A percentile compares a stretch with the other conserved stretches of the same genome.
Conservation (phyloP, 495 filamentous ascomycete genomes). For the Podospora tetraspora region DNA sequence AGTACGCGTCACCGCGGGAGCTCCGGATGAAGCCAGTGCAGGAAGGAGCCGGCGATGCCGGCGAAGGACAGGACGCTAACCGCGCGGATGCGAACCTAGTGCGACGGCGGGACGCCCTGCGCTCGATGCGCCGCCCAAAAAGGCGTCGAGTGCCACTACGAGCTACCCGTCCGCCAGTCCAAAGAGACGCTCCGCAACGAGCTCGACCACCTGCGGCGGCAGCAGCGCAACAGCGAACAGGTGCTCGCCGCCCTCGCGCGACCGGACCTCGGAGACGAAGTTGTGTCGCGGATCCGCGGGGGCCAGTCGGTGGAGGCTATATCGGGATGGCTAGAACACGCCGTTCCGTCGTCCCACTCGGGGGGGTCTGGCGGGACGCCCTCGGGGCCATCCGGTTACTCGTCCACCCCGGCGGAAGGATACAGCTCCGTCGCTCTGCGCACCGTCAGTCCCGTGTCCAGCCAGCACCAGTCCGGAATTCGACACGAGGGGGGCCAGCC, state of each 20-base stretch:
- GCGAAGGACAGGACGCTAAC: too few relatives aligned
- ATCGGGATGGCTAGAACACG: slow-evolving; percentile 40
- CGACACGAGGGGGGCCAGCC: slow-evolving; percentile 35
- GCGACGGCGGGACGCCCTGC: slow-evolving; percentile 51
- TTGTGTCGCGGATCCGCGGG: slow-evolving; percentile 42
- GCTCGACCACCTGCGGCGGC: slow-evolving; percentile 45
- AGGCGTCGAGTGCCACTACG: slow-evolving; percentile 48
- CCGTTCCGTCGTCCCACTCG: slow-evolving; percentile 13
- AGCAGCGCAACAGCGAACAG: slow-evolving; percentile 42
- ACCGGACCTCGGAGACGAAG: slow-evolving; percentile 42
- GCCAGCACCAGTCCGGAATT: slow-evolving; percentile 15
- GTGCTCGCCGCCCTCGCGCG: slow-evolving; percentile 43
- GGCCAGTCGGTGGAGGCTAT: slow-evolving; percentile 48
- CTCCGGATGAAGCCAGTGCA: too few relatives aligned
- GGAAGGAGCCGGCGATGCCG: too few relatives aligned
- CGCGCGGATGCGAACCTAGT: slow-evolving; percentile 24
- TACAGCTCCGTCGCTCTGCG: background rate
- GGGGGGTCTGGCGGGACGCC: slow-evolving; percentile 2
- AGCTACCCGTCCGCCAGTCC: slow-evolving; percentile 49
- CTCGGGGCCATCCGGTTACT: background rate
- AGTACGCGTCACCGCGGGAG: background rate
- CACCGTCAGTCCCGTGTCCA: slow-evolving; percentile 18
- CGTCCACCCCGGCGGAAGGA: slow-evolving; percentile 1
- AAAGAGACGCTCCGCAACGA: slow-evolving; percentile 51
- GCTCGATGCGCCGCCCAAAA: slow-evolving; percentile 45